phyloP scores from a whole-genome alignment of 441 rosid species.

The California macrophylla region DNA sequence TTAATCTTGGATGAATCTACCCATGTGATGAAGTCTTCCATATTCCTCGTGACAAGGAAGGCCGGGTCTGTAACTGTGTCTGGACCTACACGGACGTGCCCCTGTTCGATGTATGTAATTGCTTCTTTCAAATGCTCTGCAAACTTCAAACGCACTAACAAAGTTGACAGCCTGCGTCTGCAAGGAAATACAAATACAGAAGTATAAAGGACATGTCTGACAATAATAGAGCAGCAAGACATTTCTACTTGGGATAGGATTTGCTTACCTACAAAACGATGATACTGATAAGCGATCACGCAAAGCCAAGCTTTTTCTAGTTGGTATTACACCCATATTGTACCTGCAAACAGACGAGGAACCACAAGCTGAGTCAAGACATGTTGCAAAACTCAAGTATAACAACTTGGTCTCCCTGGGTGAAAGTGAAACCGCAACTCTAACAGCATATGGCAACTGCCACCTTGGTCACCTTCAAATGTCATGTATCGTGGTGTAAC shows the following conservation, averaged over 20 bases:
- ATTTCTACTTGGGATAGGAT: not conserved
- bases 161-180: slow-evolving; percentile 74
- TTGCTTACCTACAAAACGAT: slow-evolving; percentile 67
- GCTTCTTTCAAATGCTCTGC: slow-evolving; percentile 88
- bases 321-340: slow-evolving; percentile 85
- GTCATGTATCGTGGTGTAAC: not conserved
- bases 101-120: slow-evolving; percentile 81
- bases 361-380: slow-evolving; percentile 11
- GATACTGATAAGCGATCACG: slow-evolving; percentile 67
- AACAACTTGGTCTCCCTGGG: not conserved
- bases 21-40: slow-evolving; percentile 94
- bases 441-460: no score
- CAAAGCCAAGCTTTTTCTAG: slow-evolving; percentile 77
- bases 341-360: slow-evolving; percentile 41
- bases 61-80: slow-evolving; percentile 82
- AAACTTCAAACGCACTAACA: slow-evolving; percentile 55
- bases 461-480: not conserved
- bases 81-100: slow-evolving; percentile 87
- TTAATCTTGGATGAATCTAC: slow-evolving; percentile 88
- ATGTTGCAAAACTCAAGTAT: not conserved
- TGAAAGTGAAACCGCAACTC: no score
- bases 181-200: slow-evolving; percentile 6
- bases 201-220: not conserved
- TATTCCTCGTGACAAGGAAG: slow-evolving; percentile 74
- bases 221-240: not conserved